phyloP scores from a whole-genome alignment of 768 basidiomycete species.

The Chalciporus sphaerocephalus region DNA sequence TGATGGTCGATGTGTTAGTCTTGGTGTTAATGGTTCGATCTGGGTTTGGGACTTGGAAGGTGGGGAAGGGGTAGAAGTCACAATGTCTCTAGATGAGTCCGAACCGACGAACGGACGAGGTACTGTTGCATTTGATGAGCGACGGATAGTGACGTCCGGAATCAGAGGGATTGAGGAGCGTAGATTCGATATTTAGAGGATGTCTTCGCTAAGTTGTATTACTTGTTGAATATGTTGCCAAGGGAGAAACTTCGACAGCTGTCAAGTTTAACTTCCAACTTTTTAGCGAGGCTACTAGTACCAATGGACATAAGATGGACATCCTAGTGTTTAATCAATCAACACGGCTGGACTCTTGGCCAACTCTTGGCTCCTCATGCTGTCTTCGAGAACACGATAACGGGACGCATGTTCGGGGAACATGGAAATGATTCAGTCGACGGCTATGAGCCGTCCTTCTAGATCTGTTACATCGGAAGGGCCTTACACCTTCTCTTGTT shows the following conservation, averaged over 20 bases:
- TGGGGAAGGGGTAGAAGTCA: constrained; percentile 37
- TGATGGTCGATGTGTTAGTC: constrained; percentile 78
- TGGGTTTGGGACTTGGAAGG: constrained; percentile 87
- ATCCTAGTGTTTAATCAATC: no score
- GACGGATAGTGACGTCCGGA: constrained; percentile 55
- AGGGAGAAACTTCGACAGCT: no score
- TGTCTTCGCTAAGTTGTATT: background rate
- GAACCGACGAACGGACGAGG: constrained; percentile 28
- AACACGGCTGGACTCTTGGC: constrained; percentile 15
- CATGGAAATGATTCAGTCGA: background rate
- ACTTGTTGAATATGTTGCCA: background rate
- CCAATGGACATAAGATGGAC: no score
- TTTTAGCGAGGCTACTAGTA: no score
- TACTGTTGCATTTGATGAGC: constrained; percentile 68
- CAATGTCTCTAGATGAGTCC: constrained; percentile 33
- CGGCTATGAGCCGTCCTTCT: constrained; percentile 1
- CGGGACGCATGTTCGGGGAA: background rate
- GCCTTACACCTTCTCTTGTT: no score
- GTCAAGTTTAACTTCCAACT: no score
- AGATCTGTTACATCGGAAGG: background rate
- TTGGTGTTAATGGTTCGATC: constrained; percentile 65
- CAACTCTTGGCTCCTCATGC: background rate
- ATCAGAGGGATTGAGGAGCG: constrained; percentile 32
- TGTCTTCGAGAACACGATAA: constrained; percentile 2
- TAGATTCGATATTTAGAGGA: constrained; percentile 33